A percentile compares a stretch with the other conserved stretches of the same genome.
phyloP scores from a whole-genome alignment of 176 grass and related monocot genomes.

The maize (Zea mays) region Zm-B73-REFERENCE-NAM-5.0 NC_050102.1:180179001-180179500 shows the following conservation, averaged over 20 bases:
- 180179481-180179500: background rate
- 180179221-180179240: conserved; percentile 18
- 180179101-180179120: background rate
- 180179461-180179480: conserved; percentile 32
- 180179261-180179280: conserved; percentile 31
- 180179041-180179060: background rate
- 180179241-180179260: conserved; percentile 48
- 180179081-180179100: background rate
- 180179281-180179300: conserved; percentile 29
- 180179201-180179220: conserved; percentile 13
- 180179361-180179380: conserved; percentile 92
- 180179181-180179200: background rate
- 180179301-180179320: conserved; percentile 63
- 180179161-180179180: background rate
- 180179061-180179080: conserved; percentile 14
- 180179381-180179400: conserved; percentile 83
- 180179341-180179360: conserved; percentile 69
- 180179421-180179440: conserved; percentile 78
- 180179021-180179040: conserved; percentile 8
- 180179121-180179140: background rate
- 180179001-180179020: conserved; percentile 14
- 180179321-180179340: conserved; percentile 61
- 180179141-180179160: conserved; percentile 18
- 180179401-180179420: conserved; percentile 98
- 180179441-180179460: conserved; percentile 95